A percentile compares a stretch with the other conserved stretches of the same genome.
Conservation (phyloP, 1,284 basidiomycete genomes). For the Xerocomus amazonicus region DNA sequence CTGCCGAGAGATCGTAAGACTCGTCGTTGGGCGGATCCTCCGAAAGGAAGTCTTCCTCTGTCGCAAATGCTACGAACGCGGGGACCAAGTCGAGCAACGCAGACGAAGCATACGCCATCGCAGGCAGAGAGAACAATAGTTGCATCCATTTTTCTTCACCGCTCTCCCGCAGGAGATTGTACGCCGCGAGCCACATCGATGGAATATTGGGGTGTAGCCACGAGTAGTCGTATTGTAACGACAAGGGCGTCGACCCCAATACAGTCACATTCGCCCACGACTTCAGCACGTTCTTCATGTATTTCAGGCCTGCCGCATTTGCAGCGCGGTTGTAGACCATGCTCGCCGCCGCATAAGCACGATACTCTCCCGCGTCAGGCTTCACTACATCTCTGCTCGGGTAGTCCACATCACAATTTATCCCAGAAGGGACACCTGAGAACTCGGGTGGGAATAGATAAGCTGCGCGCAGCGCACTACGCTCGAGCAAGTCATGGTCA, state of each 20-base stretch:
- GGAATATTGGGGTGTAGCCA: conserved; percentile 22
- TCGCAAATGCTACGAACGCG: conserved; percentile 33
- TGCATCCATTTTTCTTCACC: conserved; percentile 16
- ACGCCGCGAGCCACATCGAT: conserved; percentile 32
- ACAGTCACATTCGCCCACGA: conserved; percentile 10
- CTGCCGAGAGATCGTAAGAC: conserved; percentile 16
- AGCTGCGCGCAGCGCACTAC: conserved; percentile 8
- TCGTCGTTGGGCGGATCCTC: conserved; percentile 13
- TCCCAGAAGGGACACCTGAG: neutral
- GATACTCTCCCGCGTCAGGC: conserved; percentile 6
- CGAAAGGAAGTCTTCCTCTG: conserved; percentile 8
- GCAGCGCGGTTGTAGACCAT: conserved; percentile 2
- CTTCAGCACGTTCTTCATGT: conserved; percentile 8
- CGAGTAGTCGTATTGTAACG: conserved; percentile 18
- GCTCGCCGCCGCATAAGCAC: conserved; percentile 14
- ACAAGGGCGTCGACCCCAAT: neutral
- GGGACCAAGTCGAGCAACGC: conserved; percentile 18
- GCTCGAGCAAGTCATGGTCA: conserved; percentile 11
- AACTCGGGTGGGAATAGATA: conserved; percentile 8
- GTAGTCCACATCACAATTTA: conserved; percentile 15
- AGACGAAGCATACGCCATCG: conserved; percentile 29
- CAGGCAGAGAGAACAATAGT: conserved; percentile 34
- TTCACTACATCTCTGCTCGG: conserved; percentile 14
- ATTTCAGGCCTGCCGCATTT: neutral
- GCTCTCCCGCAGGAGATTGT: conserved; percentile 26